These are phyloP conservation scores for Stentor roeselii DNA, from an alignment of 73 alveolate species.

Conservation along the genomic window DNA sequence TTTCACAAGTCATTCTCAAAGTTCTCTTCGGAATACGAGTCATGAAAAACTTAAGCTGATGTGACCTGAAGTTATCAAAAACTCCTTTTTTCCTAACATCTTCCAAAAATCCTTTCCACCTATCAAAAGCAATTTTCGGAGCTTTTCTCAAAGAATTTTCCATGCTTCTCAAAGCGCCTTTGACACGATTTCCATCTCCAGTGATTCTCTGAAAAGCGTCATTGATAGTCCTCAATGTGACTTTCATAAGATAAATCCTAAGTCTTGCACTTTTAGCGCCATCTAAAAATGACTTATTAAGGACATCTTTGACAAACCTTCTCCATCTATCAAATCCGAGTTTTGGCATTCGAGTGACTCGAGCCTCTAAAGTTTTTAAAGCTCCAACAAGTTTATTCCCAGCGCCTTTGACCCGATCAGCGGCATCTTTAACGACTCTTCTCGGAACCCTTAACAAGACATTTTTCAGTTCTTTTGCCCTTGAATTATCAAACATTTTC, in stretches of 20 bases:
- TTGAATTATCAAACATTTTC: neutral
- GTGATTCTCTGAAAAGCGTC: neutral
- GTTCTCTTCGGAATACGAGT: neutral
- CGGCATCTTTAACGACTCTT: constrained; percentile 1
- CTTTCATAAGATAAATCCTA: neutral
- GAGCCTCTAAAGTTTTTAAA: neutral
- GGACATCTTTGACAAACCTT: neutral
- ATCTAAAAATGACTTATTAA: neutral
- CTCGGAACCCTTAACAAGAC: neutral
- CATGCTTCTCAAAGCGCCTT: neutral
- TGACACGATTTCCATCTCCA: constrained; percentile 1
- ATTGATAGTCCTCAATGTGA: neutral
- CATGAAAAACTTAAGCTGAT: neutral
- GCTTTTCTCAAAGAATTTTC: neutral
- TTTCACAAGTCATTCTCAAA: neutral
- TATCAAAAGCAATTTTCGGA: neutral
- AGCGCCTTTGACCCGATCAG: neutral
- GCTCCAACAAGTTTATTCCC: neutral
- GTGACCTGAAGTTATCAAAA: neutral
- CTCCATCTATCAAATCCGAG: neutral
- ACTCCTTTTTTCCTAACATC: neutral
- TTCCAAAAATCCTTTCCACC: neutral
- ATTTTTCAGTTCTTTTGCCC: neutral
- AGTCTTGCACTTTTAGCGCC: neutral
- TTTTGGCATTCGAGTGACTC: neutral